Evolutionary conservation across 2,329 filamentous ascomycete species (phyloP).

Genomic region (Sclerotinia sclerotiorum): DNA sequence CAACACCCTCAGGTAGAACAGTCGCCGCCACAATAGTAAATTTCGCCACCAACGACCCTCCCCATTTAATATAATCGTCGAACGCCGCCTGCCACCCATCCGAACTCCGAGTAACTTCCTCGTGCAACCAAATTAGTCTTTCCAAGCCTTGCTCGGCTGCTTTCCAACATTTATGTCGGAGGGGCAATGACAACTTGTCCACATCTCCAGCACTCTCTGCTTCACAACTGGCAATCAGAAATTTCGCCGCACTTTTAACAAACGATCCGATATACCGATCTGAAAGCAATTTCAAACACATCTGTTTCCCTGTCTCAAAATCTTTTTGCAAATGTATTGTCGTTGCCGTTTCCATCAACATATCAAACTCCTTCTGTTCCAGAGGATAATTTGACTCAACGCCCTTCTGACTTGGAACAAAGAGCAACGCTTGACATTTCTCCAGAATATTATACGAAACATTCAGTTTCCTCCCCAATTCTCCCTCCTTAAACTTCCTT

Average conservation of each 20-base stretch:
- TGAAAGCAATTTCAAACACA: neutral
- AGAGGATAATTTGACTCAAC: neutral
- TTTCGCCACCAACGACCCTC: neutral
- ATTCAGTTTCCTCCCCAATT: neutral
- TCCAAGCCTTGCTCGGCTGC: neutral
- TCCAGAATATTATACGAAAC: slow-evolving; percentile 3
- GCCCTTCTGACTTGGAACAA: neutral
- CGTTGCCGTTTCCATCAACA: neutral
- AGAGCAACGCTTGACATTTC: slow-evolving; percentile 4
- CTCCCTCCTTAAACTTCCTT: neutral
- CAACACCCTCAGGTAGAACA: neutral
- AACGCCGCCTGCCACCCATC: neutral
- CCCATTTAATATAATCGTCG: neutral
- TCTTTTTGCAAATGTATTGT: neutral
- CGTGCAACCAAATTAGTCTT: neutral
- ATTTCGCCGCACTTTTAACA: neutral
- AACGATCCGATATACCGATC: slow-evolving; percentile 1
- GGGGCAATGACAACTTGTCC: neutral
- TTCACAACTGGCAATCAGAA: neutral
- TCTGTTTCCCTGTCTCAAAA: neutral
- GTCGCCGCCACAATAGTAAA: neutral
- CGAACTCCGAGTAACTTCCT: neutral
- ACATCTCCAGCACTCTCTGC: neutral
- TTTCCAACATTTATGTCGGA: neutral
- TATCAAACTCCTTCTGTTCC: slow-evolving; percentile 12